Evolutionary conservation across 225 moss, liverwort and hornwort species (phyloP), one percentile per base, ranked within the genome.

Genomic region (Polytrichum formosum): DNA sequence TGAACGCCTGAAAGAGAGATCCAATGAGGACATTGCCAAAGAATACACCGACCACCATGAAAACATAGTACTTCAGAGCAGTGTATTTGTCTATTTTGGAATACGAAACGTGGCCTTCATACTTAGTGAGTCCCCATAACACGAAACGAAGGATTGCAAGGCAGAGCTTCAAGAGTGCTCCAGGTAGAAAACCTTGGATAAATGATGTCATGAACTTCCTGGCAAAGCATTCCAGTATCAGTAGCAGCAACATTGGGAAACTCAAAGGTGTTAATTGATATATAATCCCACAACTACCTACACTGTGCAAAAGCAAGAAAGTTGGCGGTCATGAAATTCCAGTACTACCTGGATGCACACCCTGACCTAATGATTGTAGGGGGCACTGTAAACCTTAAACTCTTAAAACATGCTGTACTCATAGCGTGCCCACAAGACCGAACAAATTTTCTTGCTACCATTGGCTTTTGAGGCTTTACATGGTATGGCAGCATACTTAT

Each of bases 11-110:
- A 60, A 94, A 90, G 61, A 85, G 74, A 31, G 94, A 80, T 46
- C 98, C 98, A 4, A 91, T 68, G 35, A 94, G 53, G 26, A 98
- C 86, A 74, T 91, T 98, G 53, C 98, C 98, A 56, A 98, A 77
- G 35, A 98, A 98, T 33, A 93, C 88, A 56, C 94, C 93, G 23
- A 98, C 85, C 58, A 98, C 88, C 84, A 98, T 80, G 54, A 98
- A 91, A 13, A 58, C 74, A 10, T 75, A 82, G 65, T 92, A 94
- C 74, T 90, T 92, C 53, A 85, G 64, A 59, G 81, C 84, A 1
- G 91, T 66, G 28, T 78, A 75, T 33, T 79, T 91, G 56, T 92
- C 94, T 19, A 98, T 88, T 68, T 62, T 74, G n/a, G 94, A 98
- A 63, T 86, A 87, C 0, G 94, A 92, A 67, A 90, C 81, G 62